Conservation (phyloP, 768 basidiomycete species). For the Mrakia blollopis region DNA sequence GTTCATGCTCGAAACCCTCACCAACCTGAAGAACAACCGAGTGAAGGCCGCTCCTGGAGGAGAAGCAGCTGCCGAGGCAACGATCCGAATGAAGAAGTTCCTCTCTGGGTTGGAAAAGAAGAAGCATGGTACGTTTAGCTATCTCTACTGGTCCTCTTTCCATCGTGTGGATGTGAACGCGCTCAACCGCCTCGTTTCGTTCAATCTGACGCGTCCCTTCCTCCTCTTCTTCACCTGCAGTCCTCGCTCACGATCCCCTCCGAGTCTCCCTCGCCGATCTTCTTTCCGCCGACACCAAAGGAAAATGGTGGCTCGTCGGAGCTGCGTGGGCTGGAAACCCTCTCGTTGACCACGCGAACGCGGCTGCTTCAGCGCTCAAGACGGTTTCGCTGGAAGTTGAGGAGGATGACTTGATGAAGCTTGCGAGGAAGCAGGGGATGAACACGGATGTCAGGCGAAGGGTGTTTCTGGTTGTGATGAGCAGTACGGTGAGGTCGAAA, state of each 20-base stretch:
- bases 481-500: conserved; percentile 66
- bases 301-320: conserved; percentile 98
- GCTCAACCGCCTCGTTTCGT: background rate
- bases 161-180: too few relatives aligned
- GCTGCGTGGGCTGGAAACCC: conserved; percentile 94
- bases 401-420: conserved; percentile 54
- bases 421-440: conserved; percentile 96
- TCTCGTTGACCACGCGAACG: conserved; percentile 55
- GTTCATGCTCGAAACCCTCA: conserved; percentile 93
- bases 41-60: conserved; percentile 51
- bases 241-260: conserved; percentile 75
- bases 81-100: conserved; percentile 84
- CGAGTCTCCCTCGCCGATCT: conserved; percentile 82
- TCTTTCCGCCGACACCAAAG: conserved; percentile 72
- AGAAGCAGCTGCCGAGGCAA: conserved; percentile 69
- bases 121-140: conserved; percentile 52
- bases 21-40: conserved; percentile 89
- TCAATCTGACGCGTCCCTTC: background rate
- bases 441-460: conserved; percentile 91
- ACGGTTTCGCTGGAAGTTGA: conserved; percentile 31
- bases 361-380: conserved; percentile 20
- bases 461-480: conserved; percentile 92
- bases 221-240: conserved; percentile 47
- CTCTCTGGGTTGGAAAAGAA: conserved; percentile 69
- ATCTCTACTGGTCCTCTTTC: background rate